Evolutionary conservation across 2,329 filamentous ascomycete genomes (phyloP).

Genomic region (Fusarium tupiense): DNA sequence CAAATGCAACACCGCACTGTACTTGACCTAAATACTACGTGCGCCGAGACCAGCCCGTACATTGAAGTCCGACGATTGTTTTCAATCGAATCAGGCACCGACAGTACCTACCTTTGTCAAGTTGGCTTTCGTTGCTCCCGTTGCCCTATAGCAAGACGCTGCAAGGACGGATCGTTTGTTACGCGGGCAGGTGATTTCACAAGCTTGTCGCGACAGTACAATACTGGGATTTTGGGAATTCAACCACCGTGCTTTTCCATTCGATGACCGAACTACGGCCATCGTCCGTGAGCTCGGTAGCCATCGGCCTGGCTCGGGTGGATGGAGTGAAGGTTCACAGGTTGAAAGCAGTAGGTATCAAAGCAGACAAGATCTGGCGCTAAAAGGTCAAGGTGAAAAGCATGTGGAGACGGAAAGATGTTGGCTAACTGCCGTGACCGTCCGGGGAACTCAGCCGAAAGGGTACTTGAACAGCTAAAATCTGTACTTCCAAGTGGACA

Average conservation of each 20-base stretch:
- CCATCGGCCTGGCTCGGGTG: slow-evolving; percentile 49
- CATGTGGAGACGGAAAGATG: slow-evolving; percentile 5
- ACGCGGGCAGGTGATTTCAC: neutral
- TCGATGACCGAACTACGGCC: slow-evolving; percentile 18
- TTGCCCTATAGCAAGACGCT: neutral
- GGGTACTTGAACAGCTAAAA: neutral
- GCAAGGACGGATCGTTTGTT: neutral
- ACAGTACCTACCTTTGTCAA: neutral
- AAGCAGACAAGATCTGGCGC: slow-evolving; percentile 18
- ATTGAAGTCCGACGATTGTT: slow-evolving; percentile 11
- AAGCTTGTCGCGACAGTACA: neutral
- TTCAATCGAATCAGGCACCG: neutral
- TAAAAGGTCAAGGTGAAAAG: slow-evolving; percentile 20
- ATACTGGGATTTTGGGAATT: neutral
- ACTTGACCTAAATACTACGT: neutral
- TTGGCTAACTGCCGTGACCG: slow-evolving; percentile 14
- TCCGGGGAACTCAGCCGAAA: neutral
- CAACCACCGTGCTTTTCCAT: neutral
- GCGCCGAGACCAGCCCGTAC: slow-evolving; percentile 21
- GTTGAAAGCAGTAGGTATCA: neutral
- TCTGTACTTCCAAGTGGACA: neutral
- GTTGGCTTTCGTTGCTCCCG: neutral
- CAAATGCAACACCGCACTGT: slow-evolving; percentile 17
- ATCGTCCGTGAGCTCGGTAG: slow-evolving; percentile 46
- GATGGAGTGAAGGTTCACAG: slow-evolving; percentile 41